Evolutionary conservation across 306 rosid species (phyloP).

Genomic region (Herpetospermum pedunculosum): DNA sequence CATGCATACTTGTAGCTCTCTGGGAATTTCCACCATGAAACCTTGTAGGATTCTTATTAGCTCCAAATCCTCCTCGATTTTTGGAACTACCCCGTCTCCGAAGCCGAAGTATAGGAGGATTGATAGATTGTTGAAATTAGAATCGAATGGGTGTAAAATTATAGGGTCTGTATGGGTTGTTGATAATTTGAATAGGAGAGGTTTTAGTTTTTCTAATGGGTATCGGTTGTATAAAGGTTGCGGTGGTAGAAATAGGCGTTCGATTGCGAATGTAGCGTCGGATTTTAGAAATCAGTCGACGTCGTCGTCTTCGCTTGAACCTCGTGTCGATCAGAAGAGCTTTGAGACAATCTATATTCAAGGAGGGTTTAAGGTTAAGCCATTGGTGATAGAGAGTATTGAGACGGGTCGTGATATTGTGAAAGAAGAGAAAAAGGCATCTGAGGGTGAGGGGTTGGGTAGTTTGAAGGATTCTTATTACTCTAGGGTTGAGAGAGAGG

Average conservation of each 20-base stretch:
- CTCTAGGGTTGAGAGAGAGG: slow-evolving; percentile 36
- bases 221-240: slow-evolving; percentile 22
- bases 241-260: slow-evolving; percentile 21
- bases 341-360: slow-evolving; percentile 64
- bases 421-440: slow-evolving; percentile 27
- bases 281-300: slow-evolving; percentile 66
- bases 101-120: slow-evolving; percentile 18
- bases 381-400: slow-evolving; percentile 37
- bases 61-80: slow-evolving; percentile 34
- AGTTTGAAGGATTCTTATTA: slow-evolving; percentile 32
- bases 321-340: slow-evolving; percentile 47
- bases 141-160: slow-evolving; percentile 20
- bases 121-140: slow-evolving; percentile 22
- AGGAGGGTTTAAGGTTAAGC: slow-evolving; percentile 48
- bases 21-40: slow-evolving; percentile 62
- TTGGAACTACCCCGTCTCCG: slow-evolving; percentile 25
- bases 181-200: slow-evolving; percentile 33
- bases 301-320: slow-evolving; percentile 48
- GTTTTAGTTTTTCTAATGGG: slow-evolving; percentile 30
- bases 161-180: slow-evolving; percentile 21
- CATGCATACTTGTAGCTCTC: slow-evolving; percentile 47
- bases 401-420: slow-evolving; percentile 26
- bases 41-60: slow-evolving; percentile 53
- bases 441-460: slow-evolving; percentile 21
- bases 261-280: slow-evolving; percentile 46